phyloP scores from a whole-genome alignment of 208 protist species.

The Leishmania guyanensis region DNA sequence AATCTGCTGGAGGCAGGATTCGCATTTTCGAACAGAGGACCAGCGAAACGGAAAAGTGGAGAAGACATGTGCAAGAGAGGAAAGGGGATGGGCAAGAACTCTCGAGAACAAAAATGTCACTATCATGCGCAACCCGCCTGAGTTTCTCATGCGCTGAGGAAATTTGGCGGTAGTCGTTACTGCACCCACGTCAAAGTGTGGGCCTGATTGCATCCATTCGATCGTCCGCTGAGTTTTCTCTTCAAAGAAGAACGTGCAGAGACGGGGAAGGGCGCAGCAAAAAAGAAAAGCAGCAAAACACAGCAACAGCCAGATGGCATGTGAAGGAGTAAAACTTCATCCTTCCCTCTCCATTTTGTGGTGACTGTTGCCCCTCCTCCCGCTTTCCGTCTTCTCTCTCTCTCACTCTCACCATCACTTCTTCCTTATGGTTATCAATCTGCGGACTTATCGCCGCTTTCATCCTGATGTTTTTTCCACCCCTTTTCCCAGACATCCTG shows the following conservation, averaged over 20 bases:
- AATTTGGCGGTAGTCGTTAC: no score
- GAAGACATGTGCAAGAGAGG: neutral
- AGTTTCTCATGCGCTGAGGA: no score
- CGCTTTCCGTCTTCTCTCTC: neutral
- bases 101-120: neutral
- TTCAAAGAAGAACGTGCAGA: neutral
- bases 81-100: no score
- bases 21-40: neutral
- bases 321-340: neutral
- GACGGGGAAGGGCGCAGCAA: neutral
- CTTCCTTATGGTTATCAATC: neutral
- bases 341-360: no score
- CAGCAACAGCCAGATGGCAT: neutral
- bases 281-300: neutral
- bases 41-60: no score
- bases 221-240: neutral
- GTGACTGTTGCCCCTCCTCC: neutral
- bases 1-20: neutral
- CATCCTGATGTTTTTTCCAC: conserved; percentile 4
- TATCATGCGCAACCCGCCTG: no score
- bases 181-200: neutral
- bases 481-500: conserved; percentile 3
- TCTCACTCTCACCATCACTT: neutral
- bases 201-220: neutral
- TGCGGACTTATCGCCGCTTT: neutral